Conservation (phyloP, 345 rosid species). For the Abelmoschus esculentus region DNA sequence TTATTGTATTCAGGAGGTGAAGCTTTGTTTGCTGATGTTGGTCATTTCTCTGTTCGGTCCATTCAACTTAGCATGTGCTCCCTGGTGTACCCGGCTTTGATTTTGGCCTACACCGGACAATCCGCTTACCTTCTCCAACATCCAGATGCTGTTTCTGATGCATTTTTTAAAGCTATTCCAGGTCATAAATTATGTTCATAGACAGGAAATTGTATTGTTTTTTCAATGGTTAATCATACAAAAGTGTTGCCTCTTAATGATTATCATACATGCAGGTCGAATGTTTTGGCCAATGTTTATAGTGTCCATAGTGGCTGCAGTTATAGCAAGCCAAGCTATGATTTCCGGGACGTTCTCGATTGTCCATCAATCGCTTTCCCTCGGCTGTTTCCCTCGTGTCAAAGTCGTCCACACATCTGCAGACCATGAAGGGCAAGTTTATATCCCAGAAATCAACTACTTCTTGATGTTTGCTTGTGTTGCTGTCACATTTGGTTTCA, state of each 20-base stretch:
- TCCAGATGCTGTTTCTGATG: constrained; percentile 14
- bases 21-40: constrained; percentile 55
- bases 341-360: constrained; percentile 53
- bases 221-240: too few species aligned
- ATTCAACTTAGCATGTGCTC: constrained; percentile 38
- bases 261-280: constrained; percentile 18
- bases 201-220: neutral
- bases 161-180: constrained; percentile 30
- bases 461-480: constrained; percentile 45
- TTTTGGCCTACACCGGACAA: constrained; percentile 37
- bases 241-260: neutral
- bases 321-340: constrained; percentile 52
- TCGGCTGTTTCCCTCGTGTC: constrained; percentile 51
- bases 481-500: constrained; percentile 39
- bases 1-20: constrained; percentile 28
- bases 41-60: constrained; percentile 42
- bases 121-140: constrained; percentile 37
- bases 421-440: constrained; percentile 44
- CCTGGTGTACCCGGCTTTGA: constrained; percentile 32
- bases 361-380: constrained; percentile 44
- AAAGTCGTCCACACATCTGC: constrained; percentile 48
- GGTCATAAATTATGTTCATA: constrained; percentile 7
- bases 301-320: constrained; percentile 33
- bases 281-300: constrained; percentile 51
- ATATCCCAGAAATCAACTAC: constrained; percentile 43